Percentiles rank a stretch among this genome's conserved stretches.
Evolutionary conservation across 129 eudicot genomes (phyloP).

Genomic region (Flaveria linearis): DNA sequence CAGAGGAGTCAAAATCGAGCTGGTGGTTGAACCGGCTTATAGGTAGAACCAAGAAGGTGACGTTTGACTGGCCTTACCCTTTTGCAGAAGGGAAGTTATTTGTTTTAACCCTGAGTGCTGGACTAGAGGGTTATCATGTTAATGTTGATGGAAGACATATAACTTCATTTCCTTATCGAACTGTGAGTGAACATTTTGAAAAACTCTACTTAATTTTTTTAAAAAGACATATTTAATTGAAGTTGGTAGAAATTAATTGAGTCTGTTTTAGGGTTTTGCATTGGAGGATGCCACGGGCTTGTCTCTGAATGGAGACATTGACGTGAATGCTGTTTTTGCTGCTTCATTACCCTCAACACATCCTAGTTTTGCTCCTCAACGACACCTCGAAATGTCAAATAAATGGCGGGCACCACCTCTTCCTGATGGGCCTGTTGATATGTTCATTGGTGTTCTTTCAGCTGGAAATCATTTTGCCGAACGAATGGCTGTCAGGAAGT

Average conservation of each 20-base stretch:
- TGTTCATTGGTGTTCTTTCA: slow-evolving; percentile 83
- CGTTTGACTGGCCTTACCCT: slow-evolving; percentile 85
- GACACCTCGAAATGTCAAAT: slow-evolving; percentile 63
- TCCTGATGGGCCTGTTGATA: slow-evolving; percentile 57
- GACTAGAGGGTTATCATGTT: slow-evolving; percentile 85
- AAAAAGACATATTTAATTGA: neutral
- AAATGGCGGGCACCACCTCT: slow-evolving; percentile 81
- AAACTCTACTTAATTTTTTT: neutral
- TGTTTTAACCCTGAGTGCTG: slow-evolving; percentile 81
- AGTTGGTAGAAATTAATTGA: neutral
- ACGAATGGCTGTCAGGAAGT: slow-evolving; percentile 96
- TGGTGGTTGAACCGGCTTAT: slow-evolving; percentile 90
- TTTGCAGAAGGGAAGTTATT: slow-evolving; percentile 78
- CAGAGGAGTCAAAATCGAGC: slow-evolving; percentile 66
- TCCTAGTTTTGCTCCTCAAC: slow-evolving; percentile 83
- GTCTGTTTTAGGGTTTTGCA: slow-evolving; percentile 64
- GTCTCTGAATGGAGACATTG: slow-evolving; percentile 68
- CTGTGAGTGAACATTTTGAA: slow-evolving; percentile 50
- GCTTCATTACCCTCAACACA: slow-evolving; percentile 89
- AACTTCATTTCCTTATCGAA: slow-evolving; percentile 85
- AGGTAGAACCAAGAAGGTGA: slow-evolving; percentile 72
- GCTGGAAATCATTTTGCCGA: slow-evolving; percentile 97
- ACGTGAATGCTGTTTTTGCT: slow-evolving; percentile 63
- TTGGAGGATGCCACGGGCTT: slow-evolving; percentile 92
- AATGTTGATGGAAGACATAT: slow-evolving; percentile 83